Conservation (phyloP, 768 basidiomycete species). For the Trametes gibbosa region DNA sequence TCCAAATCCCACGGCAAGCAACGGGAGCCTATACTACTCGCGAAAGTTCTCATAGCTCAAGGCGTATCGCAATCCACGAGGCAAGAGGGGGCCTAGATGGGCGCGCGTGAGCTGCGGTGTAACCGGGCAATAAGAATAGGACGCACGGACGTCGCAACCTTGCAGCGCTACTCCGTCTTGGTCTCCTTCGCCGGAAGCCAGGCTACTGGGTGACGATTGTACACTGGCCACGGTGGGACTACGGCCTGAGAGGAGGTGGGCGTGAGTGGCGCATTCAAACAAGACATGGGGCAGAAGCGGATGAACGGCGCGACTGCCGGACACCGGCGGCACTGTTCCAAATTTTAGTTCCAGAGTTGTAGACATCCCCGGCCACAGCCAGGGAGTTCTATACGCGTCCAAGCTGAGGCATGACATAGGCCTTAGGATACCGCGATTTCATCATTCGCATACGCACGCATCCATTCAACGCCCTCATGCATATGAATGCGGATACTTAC, state of each 20-base stretch:
- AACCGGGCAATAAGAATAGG: not conserved
- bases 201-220: constrained; percentile 57
- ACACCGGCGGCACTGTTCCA: too few species aligned
- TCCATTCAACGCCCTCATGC: too few species aligned
- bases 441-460: too few species aligned
- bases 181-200: constrained; percentile 50
- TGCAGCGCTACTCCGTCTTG: constrained; percentile 8
- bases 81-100: too few species aligned
- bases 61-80: not conserved
- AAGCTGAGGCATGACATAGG: too few species aligned
- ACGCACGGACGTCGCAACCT: not conserved
- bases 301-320: not conserved
- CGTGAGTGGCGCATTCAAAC: constrained; percentile 7
- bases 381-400: too few species aligned
- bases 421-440: too few species aligned
- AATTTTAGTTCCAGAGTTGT: too few species aligned
- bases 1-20: not conserved
- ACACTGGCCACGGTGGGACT: constrained; percentile 70
- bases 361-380: too few species aligned
- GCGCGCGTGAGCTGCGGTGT: constrained; percentile 1
- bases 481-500: constrained; percentile 2
- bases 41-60: not conserved
- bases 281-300: not conserved
- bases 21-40: not conserved
- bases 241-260: constrained; percentile 40